Conservation (phyloP, 495 filamentous ascomycete species). For the Hyphodiscus hymeniophilus region DNA sequence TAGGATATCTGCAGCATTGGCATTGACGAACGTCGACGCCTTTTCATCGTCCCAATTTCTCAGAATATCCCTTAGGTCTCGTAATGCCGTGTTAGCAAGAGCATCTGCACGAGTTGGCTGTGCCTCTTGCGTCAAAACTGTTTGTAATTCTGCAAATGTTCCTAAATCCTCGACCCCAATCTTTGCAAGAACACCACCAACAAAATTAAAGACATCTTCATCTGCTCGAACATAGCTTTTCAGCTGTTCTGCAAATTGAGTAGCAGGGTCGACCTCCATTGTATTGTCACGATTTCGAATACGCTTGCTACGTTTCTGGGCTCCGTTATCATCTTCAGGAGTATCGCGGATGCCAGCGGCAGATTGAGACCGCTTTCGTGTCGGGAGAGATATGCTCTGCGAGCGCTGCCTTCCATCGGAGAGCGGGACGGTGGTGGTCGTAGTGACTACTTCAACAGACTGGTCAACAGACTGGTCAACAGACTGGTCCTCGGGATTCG, state of each 20-base stretch:
- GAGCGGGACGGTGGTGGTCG: constrained; percentile 17
- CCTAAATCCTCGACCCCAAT: constrained; percentile 50
- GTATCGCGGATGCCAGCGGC: constrained; percentile 49
- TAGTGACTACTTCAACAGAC: constrained; percentile 8
- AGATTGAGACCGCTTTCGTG: constrained; percentile 58
- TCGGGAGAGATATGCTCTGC: constrained; percentile 17
- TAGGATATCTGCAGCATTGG: constrained; percentile 36
- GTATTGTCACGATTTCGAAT: constrained; percentile 71
- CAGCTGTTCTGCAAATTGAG: constrained; percentile 63
- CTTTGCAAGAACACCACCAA: constrained; percentile 57
- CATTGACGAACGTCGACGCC: constrained; percentile 45
- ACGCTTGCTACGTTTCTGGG: constrained; percentile 72
- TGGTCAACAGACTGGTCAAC: constrained; percentile 12
- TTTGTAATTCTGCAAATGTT: constrained; percentile 33
- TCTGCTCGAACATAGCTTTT: constrained; percentile 63
- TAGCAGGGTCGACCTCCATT: constrained; percentile 52
- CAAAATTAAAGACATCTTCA: constrained; percentile 63
- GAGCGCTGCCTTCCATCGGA: constrained; percentile 10
- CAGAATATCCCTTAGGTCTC: constrained; percentile 47
- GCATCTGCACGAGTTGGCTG: constrained; percentile 17
- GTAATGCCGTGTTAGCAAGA: constrained; percentile 27
- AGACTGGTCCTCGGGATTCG: constrained; percentile 7
- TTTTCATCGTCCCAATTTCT: constrained; percentile 52
- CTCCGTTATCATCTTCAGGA: constrained; percentile 47
- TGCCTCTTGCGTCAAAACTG: constrained; percentile 19